Evolutionary conservation across 495 filamentous ascomycete genomes (phyloP), one percentile per base, ranked within the genome.

Genomic region (Aspergillus funiculosus): DNA sequence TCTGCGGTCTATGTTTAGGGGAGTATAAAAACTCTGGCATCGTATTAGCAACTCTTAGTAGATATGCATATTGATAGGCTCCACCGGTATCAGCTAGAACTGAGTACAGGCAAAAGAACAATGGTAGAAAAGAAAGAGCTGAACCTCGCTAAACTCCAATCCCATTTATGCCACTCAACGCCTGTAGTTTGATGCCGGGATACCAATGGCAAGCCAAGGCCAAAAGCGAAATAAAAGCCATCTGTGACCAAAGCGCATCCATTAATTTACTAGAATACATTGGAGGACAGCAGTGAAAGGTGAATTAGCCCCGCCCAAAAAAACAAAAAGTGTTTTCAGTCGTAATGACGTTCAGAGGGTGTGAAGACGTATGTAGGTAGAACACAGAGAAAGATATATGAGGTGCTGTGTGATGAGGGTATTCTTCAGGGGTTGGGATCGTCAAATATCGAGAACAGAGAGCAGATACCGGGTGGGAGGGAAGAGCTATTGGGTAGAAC

Each of bases 71-170:
- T n/a, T n/a, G n/a, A n/a, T n/a, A n/a, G n/a, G n/a, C n/a, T n/a
- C n/a, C n/a, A n/a, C n/a, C n/a, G n/a, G n/a, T n/a, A n/a, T n/a
- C n/a, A n/a, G n/a, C n/a, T n/a, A n/a, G 15, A 36, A 8, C 21
- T n/a, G 21, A 14, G 19, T 25, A 25, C 8, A 21, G 38, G 9
- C 25, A 48, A 26, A 44, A 34, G 14, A 27, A 26, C 8, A 26
- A 15, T 13, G 21, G 9, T 6, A 43, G 29, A 15, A 36, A n/a
- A 31, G 5, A 11, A 15, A 38, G 25, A 35, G 1, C n/a, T 31
- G 13, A 27, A 40, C 8, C 25, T 45, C 50, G 50, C 50, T 53
- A 53, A 46, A 49, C 37, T 48, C 32, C 47, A 39, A 47, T 22
- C 32, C 21, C 26, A 53, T 17, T 32, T 32, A 44, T 43, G 37